Base-by-base conservation (phyloP, 73 alveolate genomes). In the Loxodes magnus region DNA sequence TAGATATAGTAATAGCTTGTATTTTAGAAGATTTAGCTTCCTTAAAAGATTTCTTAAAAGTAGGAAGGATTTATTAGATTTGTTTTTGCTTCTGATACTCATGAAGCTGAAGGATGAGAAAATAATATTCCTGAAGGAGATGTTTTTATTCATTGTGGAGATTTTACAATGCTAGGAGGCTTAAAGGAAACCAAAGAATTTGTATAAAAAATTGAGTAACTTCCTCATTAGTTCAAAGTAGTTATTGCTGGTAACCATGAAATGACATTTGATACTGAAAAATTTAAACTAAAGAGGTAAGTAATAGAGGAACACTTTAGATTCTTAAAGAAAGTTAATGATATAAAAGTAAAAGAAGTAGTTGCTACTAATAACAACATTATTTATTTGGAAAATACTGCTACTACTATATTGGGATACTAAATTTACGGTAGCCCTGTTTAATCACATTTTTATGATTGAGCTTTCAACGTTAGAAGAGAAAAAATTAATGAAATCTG, bases 161-260 rank as follows among this genome's bases (percentile, higher is more conserved):
- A 56, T 43, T 56, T 56, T 33, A 6, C 67, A 5, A 43, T 21
- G 14, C 7, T 5, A 56, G 71, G 71, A 12, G 21, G 12, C 2
- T 43, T 43, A 9, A 15, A 37, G 17, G 69, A 56, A 19, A 30
- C 43, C 17, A 27, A 26, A n/a, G 20, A 50, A 33, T 43, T 56
- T 44, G 35, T 24, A 25, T 15, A 56, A 7, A 25, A 22, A 10
- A 36, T 56, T 23, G 23, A 43, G 22, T 22, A 14, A 9, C 9
- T 15, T 26, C 35, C 30, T 14, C 49, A 43, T 35, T 14, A 71
- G 54, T 33, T 56, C 38, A 71, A 66, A 43, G 41, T 71, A 17
- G 67, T 66, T 0, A 65, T 71, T 12, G 65, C 74, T n/a, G 85
- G 85, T 4, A 71, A 71, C 19, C 85, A 71, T 43, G 85, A 71